Percentiles rank a stretch among this genome's conserved stretches.
Evolutionary conservation across 306 rosid genomes (phyloP).

Genomic region (Comarum palustre): DNA sequence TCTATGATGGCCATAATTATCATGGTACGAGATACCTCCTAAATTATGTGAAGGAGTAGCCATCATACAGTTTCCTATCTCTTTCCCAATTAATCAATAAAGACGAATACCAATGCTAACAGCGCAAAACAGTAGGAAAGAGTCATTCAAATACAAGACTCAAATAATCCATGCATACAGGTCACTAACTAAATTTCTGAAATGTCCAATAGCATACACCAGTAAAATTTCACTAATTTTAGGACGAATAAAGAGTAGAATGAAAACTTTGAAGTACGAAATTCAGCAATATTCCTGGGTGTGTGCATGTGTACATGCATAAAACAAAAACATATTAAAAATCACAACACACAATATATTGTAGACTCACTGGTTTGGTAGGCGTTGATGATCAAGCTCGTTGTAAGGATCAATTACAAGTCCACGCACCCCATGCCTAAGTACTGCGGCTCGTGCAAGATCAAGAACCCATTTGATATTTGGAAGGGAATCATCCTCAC

Average conservation of each 20-base stretch:
- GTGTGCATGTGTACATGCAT: neutral
- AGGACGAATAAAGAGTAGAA: neutral
- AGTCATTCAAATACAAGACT: neutral
- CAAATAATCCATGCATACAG: neutral
- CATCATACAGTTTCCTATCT: neutral
- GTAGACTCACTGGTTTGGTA: constrained; percentile 67
- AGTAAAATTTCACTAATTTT: neutral
- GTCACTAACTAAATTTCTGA: neutral
- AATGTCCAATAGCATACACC: neutral
- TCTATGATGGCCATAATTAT: neutral
- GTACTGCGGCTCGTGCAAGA: constrained; percentile 80
- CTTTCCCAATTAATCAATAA: neutral
- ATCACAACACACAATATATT: neutral
- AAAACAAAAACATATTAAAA: neutral
- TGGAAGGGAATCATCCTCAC: constrained; percentile 89
- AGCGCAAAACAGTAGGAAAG: neutral
- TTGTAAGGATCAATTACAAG: constrained; percentile 98
- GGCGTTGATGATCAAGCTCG: constrained; percentile 95
- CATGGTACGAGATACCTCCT: neutral
- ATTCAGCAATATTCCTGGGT: neutral
- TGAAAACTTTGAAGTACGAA: neutral
- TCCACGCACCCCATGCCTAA: constrained; percentile 92
- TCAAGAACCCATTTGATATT: constrained; percentile 80
- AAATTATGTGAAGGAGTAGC: neutral
- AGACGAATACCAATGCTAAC: neutral